Evolutionary conservation across 805 yeast genomes (phyloP).

Genomic region (Candida morakotiae): DNA sequence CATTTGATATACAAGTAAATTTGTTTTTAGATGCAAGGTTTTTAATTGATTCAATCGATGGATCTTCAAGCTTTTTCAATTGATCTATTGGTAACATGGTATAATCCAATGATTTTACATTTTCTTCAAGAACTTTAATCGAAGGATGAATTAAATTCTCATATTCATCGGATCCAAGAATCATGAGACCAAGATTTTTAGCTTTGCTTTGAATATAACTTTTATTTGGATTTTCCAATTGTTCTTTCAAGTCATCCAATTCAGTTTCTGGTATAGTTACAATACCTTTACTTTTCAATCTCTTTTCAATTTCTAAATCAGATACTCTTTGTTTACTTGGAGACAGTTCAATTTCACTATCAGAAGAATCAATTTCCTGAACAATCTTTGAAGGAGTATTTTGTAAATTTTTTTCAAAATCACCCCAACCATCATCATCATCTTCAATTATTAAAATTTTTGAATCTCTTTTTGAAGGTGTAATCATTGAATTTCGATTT

Average conservation of each 20-base stretch:
- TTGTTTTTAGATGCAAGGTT: slow-evolving; percentile 10
- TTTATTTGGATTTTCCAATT: slow-evolving; percentile 19
- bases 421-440: slow-evolving; percentile 32
- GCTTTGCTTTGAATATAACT: slow-evolving; percentile 23
- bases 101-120: slow-evolving; percentile 7
- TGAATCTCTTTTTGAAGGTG: slow-evolving; percentile 36
- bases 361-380: slow-evolving; percentile 17
- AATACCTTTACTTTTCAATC: slow-evolving; percentile 26
- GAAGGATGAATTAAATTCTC: slow-evolving; percentile 22
- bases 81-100: slow-evolving; percentile 13
- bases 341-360: slow-evolving; percentile 14
- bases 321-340: slow-evolving; percentile 14
- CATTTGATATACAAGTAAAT: slow-evolving; percentile 11
- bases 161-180: slow-evolving; percentile 15
- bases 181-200: not conserved
- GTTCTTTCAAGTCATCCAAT: slow-evolving; percentile 18
- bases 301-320: slow-evolving; percentile 31
- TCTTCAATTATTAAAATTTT: slow-evolving; percentile 27
- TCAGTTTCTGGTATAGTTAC: slow-evolving; percentile 26
- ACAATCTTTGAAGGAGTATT: slow-evolving; percentile 10
- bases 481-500: slow-evolving; percentile 21
- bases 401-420: slow-evolving; percentile 25
- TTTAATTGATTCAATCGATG: slow-evolving; percentile 12
- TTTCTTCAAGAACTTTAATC: slow-evolving; percentile 9
- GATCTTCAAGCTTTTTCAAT: slow-evolving; percentile 18